These are phyloP conservation scores for Colletotrichum orbiculare DNA, from an alignment of 2,329 filamentous ascomycete species.

Conservation along the genomic window DNA sequence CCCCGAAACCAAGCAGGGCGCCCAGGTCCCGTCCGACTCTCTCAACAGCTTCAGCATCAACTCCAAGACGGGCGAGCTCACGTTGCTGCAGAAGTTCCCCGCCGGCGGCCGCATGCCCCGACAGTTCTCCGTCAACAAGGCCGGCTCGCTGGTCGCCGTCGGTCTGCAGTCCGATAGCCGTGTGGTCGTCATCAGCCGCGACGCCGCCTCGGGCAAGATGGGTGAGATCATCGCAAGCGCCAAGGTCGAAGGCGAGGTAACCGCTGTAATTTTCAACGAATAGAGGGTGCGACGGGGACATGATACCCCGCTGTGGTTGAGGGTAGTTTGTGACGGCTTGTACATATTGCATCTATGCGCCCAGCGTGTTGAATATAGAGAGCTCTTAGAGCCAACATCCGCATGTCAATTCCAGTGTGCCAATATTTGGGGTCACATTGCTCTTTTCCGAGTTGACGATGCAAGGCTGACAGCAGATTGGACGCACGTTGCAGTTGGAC, in stretches of 20 bases:
- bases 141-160: conserved; percentile 72
- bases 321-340: too few species aligned
- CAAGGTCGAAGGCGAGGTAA: conserved; percentile 57
- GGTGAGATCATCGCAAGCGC: conserved; percentile 56
- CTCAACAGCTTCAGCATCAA: conserved; percentile 72
- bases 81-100: conserved; percentile 67
- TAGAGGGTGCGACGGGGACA: conserved; percentile 27
- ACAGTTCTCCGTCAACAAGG: conserved; percentile 74
- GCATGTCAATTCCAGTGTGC: too few species aligned
- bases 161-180: conserved; percentile 70
- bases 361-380: too few species aligned
- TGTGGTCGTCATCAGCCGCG: conserved; percentile 70
- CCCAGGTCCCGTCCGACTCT: conserved; percentile 67
- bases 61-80: conserved; percentile 62
- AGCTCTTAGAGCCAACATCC: too few species aligned
- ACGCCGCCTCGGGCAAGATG: conserved; percentile 69
- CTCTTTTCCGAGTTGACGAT: too few species aligned
- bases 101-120: conserved; percentile 74
- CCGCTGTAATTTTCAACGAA: conserved; percentile 61
- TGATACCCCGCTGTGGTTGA: too few species aligned
- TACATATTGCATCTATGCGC: too few species aligned
- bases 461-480: too few species aligned
- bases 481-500: too few species aligned
- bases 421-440: too few species aligned
- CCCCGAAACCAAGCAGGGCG: conserved; percentile 51